phyloP scores from a whole-genome alignment of 1,284 basidiomycete species.

The Naganishia liquefaciens region DNA sequence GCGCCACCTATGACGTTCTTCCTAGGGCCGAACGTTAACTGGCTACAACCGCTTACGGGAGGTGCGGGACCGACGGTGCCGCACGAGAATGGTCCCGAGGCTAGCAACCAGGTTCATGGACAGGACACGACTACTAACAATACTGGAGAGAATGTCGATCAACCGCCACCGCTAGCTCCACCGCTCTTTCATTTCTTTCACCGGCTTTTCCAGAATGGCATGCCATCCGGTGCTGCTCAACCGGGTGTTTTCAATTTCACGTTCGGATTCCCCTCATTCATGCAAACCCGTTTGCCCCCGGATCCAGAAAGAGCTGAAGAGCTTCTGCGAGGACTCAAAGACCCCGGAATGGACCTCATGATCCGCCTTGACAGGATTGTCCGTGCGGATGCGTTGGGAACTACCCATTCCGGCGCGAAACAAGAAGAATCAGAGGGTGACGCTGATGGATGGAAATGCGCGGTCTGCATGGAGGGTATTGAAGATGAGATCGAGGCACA shows the following conservation, averaged over 20 bases:
- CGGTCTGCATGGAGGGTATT: constrained; percentile 32
- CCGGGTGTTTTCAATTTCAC: constrained; percentile 20
- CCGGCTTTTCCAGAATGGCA: constrained; percentile 9
- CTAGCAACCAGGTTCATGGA: neutral
- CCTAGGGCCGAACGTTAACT: neutral
- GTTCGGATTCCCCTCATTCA: constrained; percentile 16
- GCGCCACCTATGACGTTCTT: constrained; percentile 10
- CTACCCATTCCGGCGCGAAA: neutral
- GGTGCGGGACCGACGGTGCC: neutral
- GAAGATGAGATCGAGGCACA: constrained; percentile 27
- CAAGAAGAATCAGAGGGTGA: constrained; percentile 11
- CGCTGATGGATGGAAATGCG: constrained; percentile 32
- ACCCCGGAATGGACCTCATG: constrained; percentile 31
- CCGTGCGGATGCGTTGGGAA: constrained; percentile 16
- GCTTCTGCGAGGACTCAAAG: constrained; percentile 29
- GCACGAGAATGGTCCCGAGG: neutral
- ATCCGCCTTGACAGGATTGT: constrained; percentile 27
- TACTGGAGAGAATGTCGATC: neutral
- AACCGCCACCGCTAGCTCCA: neutral
- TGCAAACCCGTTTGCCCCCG: constrained; percentile 25
- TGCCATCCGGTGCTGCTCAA: neutral
- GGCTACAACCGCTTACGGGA: neutral
- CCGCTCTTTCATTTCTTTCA: constrained; percentile 18
- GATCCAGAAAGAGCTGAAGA: constrained; percentile 34
- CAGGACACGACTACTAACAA: neutral